Base-by-base conservation (phyloP, 2,329 filamentous ascomycete genomes). In the Cercospora sesami region DNA sequence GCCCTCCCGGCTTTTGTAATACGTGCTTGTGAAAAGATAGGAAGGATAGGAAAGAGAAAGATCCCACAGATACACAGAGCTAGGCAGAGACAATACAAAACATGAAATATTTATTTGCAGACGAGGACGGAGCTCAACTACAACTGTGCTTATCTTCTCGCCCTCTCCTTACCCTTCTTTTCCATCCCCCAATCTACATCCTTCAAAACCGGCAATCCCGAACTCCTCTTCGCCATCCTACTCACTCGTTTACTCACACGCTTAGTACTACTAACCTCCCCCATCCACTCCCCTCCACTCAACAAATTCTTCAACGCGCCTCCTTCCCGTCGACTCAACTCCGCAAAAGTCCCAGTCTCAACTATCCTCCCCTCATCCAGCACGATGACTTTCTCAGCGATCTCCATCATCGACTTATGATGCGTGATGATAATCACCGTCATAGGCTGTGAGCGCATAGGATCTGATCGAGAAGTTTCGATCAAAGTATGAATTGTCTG, bases 361-460 rank as follows among this genome's bases (percentile, higher is more conserved):
- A 92, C 86, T 1, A 86, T 82, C 2, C 86, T 84, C 0, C 88
- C 86, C n/a, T 91, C 86, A 30, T 96, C 83, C 68, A 90, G 73
- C 69, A 97, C 87, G 0, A 94, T 83, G 7, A 97, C 82, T 55
- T 86, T 84, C 76, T 93, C 89, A 0, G 90, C 91, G 67, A 92
- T 86, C 66, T 85, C 84, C 91, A 98, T 97, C 92, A 97, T 96
- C 75, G 94, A 90, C 69, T 83, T 84, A 66, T 86, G 87, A 79
- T 97, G 94, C 60, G 93, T 97, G 45, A 96, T 90, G 26, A 96
- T 85, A 16, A 97, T 83, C 0, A 96, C 87, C 0, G 91, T 91
- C 78, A 92, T 85, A 31, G 70, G 74, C 64, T 71, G 73, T 21
- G 23, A 26, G 1, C 48, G 48, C 0, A 0, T 26, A 8, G 48